Conservation (phyloP, 257 asterid species). For the Linaria vulgaris region DNA sequence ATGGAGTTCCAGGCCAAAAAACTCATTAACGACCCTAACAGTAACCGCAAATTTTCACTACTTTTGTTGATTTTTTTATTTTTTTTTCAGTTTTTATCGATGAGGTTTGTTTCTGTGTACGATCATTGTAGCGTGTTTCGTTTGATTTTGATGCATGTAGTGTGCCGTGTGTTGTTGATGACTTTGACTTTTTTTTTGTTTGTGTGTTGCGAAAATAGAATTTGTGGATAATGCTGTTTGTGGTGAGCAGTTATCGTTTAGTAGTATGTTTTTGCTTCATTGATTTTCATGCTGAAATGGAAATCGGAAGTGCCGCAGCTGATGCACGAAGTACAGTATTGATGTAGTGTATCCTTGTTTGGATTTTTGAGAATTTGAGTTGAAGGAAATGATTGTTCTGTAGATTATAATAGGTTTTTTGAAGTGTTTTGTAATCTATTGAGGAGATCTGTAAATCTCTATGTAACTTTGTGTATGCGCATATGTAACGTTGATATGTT, state of each 20-base stretch:
- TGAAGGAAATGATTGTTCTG: conserved; percentile 10
- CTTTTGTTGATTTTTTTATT: conserved; percentile 6
- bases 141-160: conserved; percentile 32
- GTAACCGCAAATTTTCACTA: conserved; percentile 34
- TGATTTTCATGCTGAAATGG: conserved; percentile 19
- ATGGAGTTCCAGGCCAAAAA: conserved; percentile 80
- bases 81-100: conserved; percentile 5
- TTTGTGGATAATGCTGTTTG: conserved; percentile 21
- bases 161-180: conserved; percentile 23
- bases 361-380: conserved; percentile 6
- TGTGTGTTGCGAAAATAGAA: background rate
- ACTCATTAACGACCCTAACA: conserved; percentile 90
- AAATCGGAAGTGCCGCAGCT: conserved; percentile 1
- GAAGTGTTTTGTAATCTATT: background rate
- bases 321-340: background rate
- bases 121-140: conserved; percentile 18
- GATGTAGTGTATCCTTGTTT: conserved; percentile 3
- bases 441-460: background rate
- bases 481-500: background rate
- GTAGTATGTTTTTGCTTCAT: background rate
- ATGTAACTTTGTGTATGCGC: background rate
- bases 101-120: conserved; percentile 5
- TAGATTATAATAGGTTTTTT: background rate
- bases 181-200: conserved; percentile 24
- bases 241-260: conserved; percentile 3